Evolutionary conservation across 805 yeast genomes (phyloP).

Genomic region (Alloascoidea africana): DNA sequence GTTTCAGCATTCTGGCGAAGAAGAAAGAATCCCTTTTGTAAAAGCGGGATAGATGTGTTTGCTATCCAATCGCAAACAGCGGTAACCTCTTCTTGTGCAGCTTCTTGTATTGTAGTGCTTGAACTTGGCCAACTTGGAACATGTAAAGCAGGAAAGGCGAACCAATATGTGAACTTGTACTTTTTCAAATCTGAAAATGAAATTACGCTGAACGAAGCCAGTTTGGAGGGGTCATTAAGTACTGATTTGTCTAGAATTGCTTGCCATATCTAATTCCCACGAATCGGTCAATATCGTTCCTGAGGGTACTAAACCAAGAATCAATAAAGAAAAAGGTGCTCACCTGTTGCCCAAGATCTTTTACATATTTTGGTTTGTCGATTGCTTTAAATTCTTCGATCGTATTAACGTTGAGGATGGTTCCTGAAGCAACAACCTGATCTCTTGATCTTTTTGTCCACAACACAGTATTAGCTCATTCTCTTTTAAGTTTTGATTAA

Average conservation of each 20-base stretch:
- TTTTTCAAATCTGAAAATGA: constrained; percentile 83
- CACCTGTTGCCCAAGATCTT: constrained; percentile 20
- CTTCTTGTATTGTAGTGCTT: constrained; percentile 3
- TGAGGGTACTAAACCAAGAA: too few species aligned
- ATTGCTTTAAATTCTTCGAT: constrained; percentile 66
- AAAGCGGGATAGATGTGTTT: constrained; percentile 6
- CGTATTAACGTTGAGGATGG: constrained; percentile 54
- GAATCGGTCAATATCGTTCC: not conserved
- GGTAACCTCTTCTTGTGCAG: constrained; percentile 6
- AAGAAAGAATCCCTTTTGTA: constrained; percentile 17
- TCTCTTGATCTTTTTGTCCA: too few species aligned
- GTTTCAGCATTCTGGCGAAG: constrained; percentile 8
- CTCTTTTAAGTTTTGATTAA: too few species aligned
- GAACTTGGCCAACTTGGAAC: too few species aligned
- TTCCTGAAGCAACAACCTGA: constrained; percentile 20
- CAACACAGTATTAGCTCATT: too few species aligned
- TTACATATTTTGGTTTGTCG: constrained; percentile 48
- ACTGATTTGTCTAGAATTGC: constrained; percentile 20
- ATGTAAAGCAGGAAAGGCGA: constrained; percentile 56
- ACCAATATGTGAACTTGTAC: constrained; percentile 83
- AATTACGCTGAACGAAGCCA: constrained; percentile 33
- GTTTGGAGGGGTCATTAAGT: constrained; percentile 22
- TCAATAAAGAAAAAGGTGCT: too few species aligned
- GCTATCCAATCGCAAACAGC: constrained; percentile 7
- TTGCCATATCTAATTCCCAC: constrained; percentile 4